Evolutionary conservation across 164 flowering plant species (phyloP).

Genomic region (Tetracentron sinense): DNA sequence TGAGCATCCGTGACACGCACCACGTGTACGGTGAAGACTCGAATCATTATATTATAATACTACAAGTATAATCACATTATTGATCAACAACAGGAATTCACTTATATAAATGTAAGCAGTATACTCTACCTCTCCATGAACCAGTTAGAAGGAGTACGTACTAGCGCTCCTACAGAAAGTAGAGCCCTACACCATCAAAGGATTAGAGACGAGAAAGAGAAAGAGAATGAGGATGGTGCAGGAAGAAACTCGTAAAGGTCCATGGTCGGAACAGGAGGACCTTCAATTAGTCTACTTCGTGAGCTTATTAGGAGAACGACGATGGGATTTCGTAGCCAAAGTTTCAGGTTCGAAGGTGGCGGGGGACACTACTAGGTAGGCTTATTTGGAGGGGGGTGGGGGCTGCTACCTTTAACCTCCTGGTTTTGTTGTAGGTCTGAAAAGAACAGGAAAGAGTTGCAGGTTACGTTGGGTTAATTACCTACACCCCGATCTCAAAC

Average conservation of each 20-base stretch:
- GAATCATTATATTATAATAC: conserved; percentile 16
- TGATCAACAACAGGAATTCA: background rate
- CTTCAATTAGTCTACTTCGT: conserved; percentile 67
- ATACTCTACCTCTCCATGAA: conserved; percentile 15
- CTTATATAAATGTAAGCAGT: conserved; percentile 20
- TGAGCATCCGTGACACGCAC: conserved; percentile 17
- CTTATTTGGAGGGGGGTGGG: conserved; percentile 32
- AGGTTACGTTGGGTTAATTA: conserved; percentile 97
- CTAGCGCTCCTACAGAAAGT: background rate
- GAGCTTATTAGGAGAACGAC: conserved; percentile 79
- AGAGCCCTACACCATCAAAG: background rate
- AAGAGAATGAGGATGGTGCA: conserved; percentile 34
- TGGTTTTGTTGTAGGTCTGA: conserved; percentile 76
- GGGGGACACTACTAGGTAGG: conserved; percentile 79
- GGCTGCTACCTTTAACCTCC: conserved; percentile 40
- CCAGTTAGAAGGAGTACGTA: conserved; percentile 9
- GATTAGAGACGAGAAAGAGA: background rate
- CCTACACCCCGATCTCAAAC: conserved; percentile 86
- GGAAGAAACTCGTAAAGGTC: conserved; percentile 76
- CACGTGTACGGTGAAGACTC: conserved; percentile 30
- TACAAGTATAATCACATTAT: conserved; percentile 4
- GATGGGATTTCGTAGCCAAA: conserved; percentile 97
- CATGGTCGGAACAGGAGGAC: conserved; percentile 98
- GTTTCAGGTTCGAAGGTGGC: conserved; percentile 99
- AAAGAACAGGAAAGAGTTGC: conserved; percentile 98